phyloP scores from a whole-genome alignment of 129 eudicot species.

The Solidago caesia region DNA sequence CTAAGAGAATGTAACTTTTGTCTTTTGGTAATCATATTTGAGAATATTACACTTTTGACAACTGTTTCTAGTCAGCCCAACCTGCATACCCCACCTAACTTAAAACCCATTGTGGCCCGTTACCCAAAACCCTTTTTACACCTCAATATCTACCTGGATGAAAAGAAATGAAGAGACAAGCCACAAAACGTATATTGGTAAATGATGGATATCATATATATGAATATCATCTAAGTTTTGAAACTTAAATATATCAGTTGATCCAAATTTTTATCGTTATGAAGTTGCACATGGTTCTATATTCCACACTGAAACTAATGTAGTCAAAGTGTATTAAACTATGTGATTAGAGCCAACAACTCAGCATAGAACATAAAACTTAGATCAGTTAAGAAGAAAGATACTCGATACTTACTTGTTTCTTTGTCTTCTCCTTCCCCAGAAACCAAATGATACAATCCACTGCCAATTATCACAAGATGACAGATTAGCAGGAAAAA shows the following conservation, averaged over 20 bases:
- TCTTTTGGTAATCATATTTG: too few species aligned
- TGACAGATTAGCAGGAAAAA: conserved; percentile 17
- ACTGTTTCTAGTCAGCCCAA: neutral
- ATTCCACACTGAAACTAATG: neutral
- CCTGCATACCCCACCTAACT: neutral
- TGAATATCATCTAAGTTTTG: neutral
- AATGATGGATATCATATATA: neutral
- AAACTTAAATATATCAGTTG: neutral
- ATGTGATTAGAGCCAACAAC: neutral
- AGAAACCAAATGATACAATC: conserved; percentile 58
- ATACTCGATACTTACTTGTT: conserved; percentile 52
- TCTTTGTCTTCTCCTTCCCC: conserved; percentile 66
- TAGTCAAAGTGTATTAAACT: neutral
- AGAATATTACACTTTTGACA: too few species aligned
- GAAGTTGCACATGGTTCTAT: neutral
- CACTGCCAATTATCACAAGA: conserved; percentile 48
- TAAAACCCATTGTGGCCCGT: neutral
- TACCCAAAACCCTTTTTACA: neutral
- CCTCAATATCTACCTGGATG: neutral
- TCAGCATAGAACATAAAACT: neutral
- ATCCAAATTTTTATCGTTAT: neutral
- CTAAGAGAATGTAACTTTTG: too few species aligned
- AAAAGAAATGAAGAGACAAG: neutral
- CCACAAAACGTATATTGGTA: neutral
- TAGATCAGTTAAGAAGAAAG: neutral